Evolutionary conservation across 202 grass and related monocot genomes (phyloP).

Genomic region (Elaeis oleifera): DNA sequence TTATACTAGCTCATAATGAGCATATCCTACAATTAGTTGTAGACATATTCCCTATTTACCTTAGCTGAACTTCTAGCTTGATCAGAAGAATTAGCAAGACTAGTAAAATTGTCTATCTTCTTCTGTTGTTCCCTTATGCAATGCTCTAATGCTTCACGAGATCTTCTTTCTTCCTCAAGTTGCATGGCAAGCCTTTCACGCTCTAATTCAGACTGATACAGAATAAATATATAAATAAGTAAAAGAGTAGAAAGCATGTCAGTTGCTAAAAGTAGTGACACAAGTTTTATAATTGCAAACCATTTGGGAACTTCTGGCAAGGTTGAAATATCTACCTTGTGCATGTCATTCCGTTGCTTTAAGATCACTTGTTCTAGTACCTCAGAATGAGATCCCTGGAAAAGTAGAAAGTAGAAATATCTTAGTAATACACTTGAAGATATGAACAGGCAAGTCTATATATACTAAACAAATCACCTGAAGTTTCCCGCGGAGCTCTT

Average conservation of each 20-base stretch:
- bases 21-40: not conserved
- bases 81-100: constrained; percentile 26
- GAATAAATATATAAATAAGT: not conserved
- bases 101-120: constrained; percentile 36
- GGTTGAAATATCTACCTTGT: constrained; percentile 48
- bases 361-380: constrained; percentile 84
- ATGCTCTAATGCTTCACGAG: constrained; percentile 42
- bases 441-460: constrained; percentile 6
- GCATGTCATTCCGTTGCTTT: constrained; percentile 92
- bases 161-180: constrained; percentile 85
- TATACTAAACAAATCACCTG: constrained; percentile 38
- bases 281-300: no score
- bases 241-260: constrained; percentile 6
- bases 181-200: constrained; percentile 70
- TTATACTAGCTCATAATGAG: no score
- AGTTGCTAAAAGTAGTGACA: no score
- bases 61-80: constrained; percentile 33
- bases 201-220: constrained; percentile 79
- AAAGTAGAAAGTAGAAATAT: constrained; percentile 24
- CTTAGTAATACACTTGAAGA: constrained; percentile 26
- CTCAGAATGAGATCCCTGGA: constrained; percentile 91
- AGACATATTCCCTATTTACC: constrained; percentile 31
- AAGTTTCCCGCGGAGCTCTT: constrained; percentile 77
- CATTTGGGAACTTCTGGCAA: not conserved
- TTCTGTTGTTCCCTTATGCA: constrained; percentile 57